Base-by-base conservation (phyloP, 129 eudicot genomes). In the Arctium minus region DNA sequence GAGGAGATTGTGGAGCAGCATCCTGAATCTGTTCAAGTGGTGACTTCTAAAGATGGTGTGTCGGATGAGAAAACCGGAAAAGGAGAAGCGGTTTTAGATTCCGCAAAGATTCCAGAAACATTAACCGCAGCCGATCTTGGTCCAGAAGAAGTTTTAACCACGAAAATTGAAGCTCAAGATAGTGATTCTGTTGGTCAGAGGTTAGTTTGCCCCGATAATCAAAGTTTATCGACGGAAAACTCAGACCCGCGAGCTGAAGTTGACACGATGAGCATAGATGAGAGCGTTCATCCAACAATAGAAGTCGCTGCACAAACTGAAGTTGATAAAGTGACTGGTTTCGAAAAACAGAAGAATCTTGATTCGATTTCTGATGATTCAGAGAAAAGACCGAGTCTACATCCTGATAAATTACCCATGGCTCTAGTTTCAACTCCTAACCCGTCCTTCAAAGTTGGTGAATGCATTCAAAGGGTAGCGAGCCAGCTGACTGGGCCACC, bases 361-460 rank as follows among this genome's bases (percentile, higher is more conserved):
- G 91, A 87, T 80, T 83, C 88, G 36, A 53, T 84, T 81, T 33
- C 87, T 64, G 97, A 88, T 73, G 92, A 78, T 40, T 78, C 86
- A 31, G 93, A 88, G 36, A 87, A 83, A 78, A 86, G 89, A 8
- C 87, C 46, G 17, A 85, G 79, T 78, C 74, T 86, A 46, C 72
- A 86, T 64, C 86, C 88, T 30, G 93, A 92, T 13, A 82, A 90
- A 74, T 82, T 46, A 17, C 86, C 91, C 38, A 78, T 81, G n/a
- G 33, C 89, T 29, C 77, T 79, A 12, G 44, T 81, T 79, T 80
- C 85, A 70, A 80, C 64, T 33, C 91, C 94, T 48, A 90, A 89
- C 78, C 97, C 94, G 27, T 88, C 98, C 3, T 91, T 91, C 62
- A 91, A 91, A 81, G 86, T 92, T 62, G 98, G 97, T 60, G 97